Evolutionary conservation across 345 rosid genomes (phyloP).

Genomic region (Rhizophora mangle): DNA sequence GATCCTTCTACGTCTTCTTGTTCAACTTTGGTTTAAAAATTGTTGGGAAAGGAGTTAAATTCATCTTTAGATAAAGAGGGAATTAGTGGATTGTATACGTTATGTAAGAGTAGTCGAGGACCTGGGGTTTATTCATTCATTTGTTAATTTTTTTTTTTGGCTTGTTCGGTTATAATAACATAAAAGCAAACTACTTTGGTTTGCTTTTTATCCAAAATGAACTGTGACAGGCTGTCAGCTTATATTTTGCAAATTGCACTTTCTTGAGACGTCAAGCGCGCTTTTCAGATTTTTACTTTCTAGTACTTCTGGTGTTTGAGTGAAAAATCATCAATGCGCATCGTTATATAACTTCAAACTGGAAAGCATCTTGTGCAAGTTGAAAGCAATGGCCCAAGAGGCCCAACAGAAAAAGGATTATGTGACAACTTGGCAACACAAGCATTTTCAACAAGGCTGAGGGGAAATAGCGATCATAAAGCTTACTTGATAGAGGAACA

Average conservation of each 20-base stretch:
- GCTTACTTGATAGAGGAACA: no score
- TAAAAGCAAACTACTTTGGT: background rate
- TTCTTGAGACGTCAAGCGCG: background rate
- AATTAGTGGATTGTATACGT: background rate
- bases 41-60: background rate
- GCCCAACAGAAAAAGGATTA: no score
- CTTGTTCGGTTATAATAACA: background rate
- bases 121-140: background rate
- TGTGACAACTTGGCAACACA: no score
- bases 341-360: no score
- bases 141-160: background rate
- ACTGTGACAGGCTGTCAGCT: background rate
- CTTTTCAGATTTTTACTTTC: background rate
- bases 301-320: no score
- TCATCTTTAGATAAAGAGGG: background rate
- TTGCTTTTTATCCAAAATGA: background rate
- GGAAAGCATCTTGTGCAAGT: no score
- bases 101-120: background rate
- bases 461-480: no score
- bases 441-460: no score
- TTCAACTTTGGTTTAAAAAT: constrained; percentile 16
- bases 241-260: background rate
- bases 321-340: no score
- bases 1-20: constrained; percentile 15
- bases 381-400: no score